phyloP scores from a whole-genome alignment of 2,329 filamentous ascomycete species.

The Hymenoscyphus infarciens region DNA sequence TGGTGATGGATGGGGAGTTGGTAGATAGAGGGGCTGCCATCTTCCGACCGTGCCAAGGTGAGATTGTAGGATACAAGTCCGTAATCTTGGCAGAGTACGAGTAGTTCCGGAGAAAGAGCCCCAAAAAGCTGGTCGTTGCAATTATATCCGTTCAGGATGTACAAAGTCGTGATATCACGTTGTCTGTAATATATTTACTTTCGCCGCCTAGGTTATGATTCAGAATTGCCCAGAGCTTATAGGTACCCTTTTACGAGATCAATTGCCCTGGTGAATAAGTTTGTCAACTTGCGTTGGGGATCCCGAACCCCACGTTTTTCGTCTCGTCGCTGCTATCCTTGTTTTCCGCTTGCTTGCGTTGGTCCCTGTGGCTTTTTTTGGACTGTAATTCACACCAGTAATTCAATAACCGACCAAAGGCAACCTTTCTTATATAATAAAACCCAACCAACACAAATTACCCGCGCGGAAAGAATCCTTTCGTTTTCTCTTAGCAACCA shows the following conservation, averaged over 20 bases:
- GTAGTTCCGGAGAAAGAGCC: background rate
- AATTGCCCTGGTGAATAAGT: too few relatives aligned
- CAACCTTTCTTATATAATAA: background rate
- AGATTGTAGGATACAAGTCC: background rate
- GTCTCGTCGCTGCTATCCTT: too few relatives aligned
- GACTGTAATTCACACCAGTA: background rate
- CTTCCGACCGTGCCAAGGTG: background rate
- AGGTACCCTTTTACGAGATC: too few relatives aligned
- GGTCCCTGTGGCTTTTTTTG: background rate
- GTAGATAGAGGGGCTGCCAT: constrained; percentile 9
- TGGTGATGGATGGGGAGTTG: background rate
- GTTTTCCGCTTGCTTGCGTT: too few relatives aligned
- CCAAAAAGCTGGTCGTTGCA: background rate
- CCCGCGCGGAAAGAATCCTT: background rate
- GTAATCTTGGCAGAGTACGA: background rate
- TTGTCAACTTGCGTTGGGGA: too few relatives aligned
- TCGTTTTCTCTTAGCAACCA: background rate
- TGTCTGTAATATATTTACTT: too few relatives aligned
- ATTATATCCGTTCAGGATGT: background rate
- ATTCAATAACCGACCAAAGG: background rate
- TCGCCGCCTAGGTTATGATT: too few relatives aligned
- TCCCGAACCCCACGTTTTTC: too few relatives aligned
- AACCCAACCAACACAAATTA: background rate
- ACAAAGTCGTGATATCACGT: too few relatives aligned
- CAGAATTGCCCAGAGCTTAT: too few relatives aligned